Percentiles rank a stretch among this genome's conserved stretches.
phyloP scores from a whole-genome alignment of 108 stramenopile species.

The Asterionellopsis glacialis region DNA sequence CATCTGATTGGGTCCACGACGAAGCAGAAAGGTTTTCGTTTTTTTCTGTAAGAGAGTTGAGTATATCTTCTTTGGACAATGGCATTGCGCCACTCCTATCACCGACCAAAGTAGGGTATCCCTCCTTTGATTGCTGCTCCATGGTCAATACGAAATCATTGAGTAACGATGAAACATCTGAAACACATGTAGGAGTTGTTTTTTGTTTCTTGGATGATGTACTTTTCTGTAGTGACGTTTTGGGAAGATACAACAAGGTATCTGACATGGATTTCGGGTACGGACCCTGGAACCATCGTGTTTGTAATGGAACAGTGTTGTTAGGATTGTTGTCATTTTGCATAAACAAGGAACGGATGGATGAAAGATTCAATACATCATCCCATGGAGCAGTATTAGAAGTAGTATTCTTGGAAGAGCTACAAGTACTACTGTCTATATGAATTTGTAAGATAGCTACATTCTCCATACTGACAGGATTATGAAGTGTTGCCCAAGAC shows the following conservation, averaged over 20 bases:
- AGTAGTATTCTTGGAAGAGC: too few relatives aligned
- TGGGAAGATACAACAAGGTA: conserved; percentile 22
- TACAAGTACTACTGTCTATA: background rate
- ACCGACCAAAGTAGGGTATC: conserved; percentile 15
- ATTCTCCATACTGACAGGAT: conserved; percentile 40
- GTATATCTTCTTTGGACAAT: too few relatives aligned
- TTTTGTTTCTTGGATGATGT: background rate
- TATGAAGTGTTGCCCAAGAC: conserved; percentile 63
- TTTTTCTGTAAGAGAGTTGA: too few relatives aligned
- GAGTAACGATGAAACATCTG: too few relatives aligned
- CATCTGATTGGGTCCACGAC: background rate
- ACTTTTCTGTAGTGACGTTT: background rate
- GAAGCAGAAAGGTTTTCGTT: background rate
- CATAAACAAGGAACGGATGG: background rate
- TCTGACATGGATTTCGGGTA: conserved; percentile 24
- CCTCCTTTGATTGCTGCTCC: conserved; percentile 10
- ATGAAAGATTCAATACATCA: background rate
- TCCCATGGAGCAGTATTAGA: conserved; percentile 9
- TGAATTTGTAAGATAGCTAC: conserved; percentile 57
- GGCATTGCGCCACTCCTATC: background rate
- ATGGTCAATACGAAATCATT: conserved; percentile 5
- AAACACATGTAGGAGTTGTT: background rate
- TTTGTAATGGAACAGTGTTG: conserved; percentile 1
- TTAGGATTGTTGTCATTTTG: background rate
- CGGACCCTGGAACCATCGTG: conserved; percentile 38